Evolutionary conservation across 441 rosid species (phyloP), one percentile per base, ranked within the genome.

Genomic region (Viola pubescens): DNA sequence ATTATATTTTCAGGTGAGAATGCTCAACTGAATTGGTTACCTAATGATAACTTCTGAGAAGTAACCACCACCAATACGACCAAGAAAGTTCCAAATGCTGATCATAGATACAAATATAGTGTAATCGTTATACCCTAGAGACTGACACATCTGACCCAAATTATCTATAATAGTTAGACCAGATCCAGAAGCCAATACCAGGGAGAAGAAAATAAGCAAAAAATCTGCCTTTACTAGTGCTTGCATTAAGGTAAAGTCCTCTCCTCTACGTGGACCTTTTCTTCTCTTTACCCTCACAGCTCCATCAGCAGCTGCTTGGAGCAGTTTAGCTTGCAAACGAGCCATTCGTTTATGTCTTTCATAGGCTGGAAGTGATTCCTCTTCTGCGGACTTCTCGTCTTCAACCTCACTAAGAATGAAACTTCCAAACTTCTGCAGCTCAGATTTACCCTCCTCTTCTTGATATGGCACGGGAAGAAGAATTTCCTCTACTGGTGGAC

Each of bases 41-140:
- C 67, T 69, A 0, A 88, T 71, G 26, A 91, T 62, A 52, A 61
- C 52, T 64, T 91, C 96, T 0, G 96, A 91, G 52, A 91, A 87
- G 56, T 82, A 91, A 4, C 96, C 98, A 0, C 96, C 59, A 62
- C 85, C 86, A 0, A 91, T 89, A 60, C 96, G 74, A 43, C 98
- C 96, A 3, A 86, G 88, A 67, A 77, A 91, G 58, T 85, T 88
- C 96, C 96, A 91, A 61, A 91, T 86, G 79, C 98, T 91, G 2
- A 88, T 95, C 6, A 91, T 79, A 1, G 98, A 91, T 54, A 91
- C 84, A 56, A 87, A 85, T 1, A 86, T 77, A 38, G 91, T 79
- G 11, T 76, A 76, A 3, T 62, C 59, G 3, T 85, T 86, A 59
- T 91, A 91, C 10, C 96, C 91, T 2, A 91, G 80, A 1, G 98